Evolutionary conservation across 192 early-diverging fungal species (phyloP), one percentile per base, ranked within the genome.

Genomic region (Entomortierella chlamydospora): DNA sequence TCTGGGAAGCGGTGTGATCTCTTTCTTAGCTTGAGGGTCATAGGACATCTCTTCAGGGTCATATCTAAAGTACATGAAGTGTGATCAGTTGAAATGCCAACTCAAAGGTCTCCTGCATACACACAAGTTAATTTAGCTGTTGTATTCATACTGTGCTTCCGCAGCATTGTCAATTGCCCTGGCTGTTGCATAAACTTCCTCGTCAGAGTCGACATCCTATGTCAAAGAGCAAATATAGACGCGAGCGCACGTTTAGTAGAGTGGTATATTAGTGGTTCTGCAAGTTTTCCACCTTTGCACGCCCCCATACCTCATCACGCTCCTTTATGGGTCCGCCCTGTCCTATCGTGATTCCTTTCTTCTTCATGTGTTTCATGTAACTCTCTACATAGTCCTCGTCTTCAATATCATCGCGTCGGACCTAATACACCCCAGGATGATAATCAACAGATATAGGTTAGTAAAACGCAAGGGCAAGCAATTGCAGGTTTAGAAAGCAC

Each of bases 131-230:
- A n/a, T 31, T 7, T 30, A 1, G 30, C 37, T 9, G 7, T 30
- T 54, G 8, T 6, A 39, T 22, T 63, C 57, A 28, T 74, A 64
- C 65, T 79, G 69, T 34, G 81, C 66, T 45, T 86, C 81, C 2
- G 81, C 42, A 39, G 82, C 78, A 15, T 78, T 86, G 50, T 89
- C 91, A 22, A 94, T 72, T 29, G 91, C 92, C 13, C 87, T 76
- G 4, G 93, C 94, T 22, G 94, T 90, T 4, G 91, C 90, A 80
- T 95, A 95, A 2, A 95, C 94, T 76, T 94, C 93, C 62, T 94
- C 94, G 65, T 95, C 94, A 50, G 91, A 93, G 73, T 94, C 90
- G 9, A 78, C 87, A 55, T 92, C 80, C 84, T 84, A 78, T 13
- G 45, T 18, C 20, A 43, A 29, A 9, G 41, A 3, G 6, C 4